phyloP scores from a whole-genome alignment of 1,284 basidiomycete genomes.

The Tausonia pullulans region DNA sequence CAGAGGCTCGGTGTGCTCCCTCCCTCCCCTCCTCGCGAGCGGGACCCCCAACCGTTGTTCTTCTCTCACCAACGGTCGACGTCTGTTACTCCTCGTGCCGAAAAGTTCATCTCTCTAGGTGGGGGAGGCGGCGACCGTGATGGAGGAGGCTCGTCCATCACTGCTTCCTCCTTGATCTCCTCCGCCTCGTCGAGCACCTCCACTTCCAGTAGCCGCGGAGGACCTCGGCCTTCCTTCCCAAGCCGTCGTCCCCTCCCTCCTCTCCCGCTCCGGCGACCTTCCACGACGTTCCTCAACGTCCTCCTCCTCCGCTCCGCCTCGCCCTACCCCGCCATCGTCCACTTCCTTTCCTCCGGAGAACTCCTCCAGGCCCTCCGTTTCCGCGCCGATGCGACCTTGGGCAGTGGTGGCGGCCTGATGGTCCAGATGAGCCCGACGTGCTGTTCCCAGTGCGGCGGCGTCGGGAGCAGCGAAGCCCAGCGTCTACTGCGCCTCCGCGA shows the following conservation, averaged over 20 bases:
- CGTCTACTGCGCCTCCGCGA: neutral
- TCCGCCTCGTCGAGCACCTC: too few species aligned
- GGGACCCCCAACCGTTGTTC: too few species aligned
- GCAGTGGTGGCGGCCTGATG: too few species aligned
- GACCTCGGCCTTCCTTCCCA: too few species aligned
- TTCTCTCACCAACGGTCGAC: too few species aligned
- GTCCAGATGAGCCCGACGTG: neutral
- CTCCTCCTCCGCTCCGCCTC: neutral
- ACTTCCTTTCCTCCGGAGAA: neutral
- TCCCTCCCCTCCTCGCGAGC: neutral
- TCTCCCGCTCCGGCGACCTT: neutral
- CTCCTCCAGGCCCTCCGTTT: neutral
- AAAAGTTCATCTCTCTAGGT: too few species aligned
- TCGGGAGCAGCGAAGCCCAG: neutral
- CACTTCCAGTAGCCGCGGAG: too few species aligned
- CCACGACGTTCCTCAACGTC: neutral
- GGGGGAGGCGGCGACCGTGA: too few species aligned
- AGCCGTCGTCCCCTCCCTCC: too few species aligned
- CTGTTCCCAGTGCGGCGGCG: neutral
- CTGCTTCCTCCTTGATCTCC: neutral
- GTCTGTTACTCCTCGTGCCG: too few species aligned
- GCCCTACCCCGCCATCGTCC: neutral
- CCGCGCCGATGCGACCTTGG: too few species aligned
- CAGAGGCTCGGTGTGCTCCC: conserved; percentile 14
- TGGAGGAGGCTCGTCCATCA: too few species aligned